These are phyloP conservation scores for Trichoderma koningii DNA, from an alignment of 2,329 filamentous ascomycete genomes.

Conservation along the genomic window DNA sequence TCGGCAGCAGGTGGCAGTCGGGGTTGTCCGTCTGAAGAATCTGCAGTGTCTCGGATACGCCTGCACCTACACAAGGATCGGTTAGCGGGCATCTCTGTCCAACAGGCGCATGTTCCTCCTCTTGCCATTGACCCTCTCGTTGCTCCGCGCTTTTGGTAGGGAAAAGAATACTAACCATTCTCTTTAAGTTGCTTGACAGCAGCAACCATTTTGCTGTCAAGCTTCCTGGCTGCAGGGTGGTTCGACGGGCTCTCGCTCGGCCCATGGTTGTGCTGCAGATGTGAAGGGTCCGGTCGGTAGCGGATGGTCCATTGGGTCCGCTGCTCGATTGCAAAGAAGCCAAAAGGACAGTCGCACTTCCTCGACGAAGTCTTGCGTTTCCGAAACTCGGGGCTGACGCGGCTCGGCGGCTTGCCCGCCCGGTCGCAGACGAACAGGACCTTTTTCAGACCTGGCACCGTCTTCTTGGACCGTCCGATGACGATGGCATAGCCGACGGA, in stretches of 20 bases:
- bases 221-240: constrained; percentile 65
- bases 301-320: constrained; percentile 67
- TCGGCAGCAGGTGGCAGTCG: constrained; percentile 62
- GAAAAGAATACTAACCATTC: constrained; percentile 53
- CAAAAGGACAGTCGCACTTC: constrained; percentile 69
- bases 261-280: constrained; percentile 64
- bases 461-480: constrained; percentile 68
- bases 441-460: constrained; percentile 66
- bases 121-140: not conserved
- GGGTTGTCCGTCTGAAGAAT: constrained; percentile 66
- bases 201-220: constrained; percentile 68
- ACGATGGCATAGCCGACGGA: constrained; percentile 69
- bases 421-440: constrained; percentile 68
- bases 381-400: constrained; percentile 64
- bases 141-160: not conserved
- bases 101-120: constrained; percentile 22
- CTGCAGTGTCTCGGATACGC: constrained; percentile 66
- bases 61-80: constrained; percentile 51
- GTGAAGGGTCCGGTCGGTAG: constrained; percentile 60
- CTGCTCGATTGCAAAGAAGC: constrained; percentile 70
- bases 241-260: constrained; percentile 68
- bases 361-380: constrained; percentile 69
- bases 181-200: constrained; percentile 68
- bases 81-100: constrained; percentile 39
- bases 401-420: constrained; percentile 62